These are phyloP conservation scores for Botrytis medusae DNA, from an alignment of 2,329 filamentous ascomycete species.

Conservation along the genomic window DNA sequence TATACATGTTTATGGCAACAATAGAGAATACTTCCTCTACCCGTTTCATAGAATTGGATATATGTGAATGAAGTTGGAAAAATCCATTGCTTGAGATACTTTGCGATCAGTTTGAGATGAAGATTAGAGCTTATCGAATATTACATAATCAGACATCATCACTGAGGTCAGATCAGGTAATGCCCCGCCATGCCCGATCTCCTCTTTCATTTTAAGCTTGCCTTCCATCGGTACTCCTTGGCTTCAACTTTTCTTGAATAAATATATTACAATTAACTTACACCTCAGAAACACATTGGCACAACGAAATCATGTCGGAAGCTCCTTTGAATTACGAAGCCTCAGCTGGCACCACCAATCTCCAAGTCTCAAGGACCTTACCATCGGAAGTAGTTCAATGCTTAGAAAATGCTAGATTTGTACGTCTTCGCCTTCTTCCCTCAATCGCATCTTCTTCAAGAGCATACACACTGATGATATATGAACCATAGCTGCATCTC, in stretches of 20 bases:
- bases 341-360: slow-evolving; percentile 68
- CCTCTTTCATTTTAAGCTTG: not conserved
- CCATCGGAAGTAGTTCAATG: slow-evolving; percentile 86
- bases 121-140: not conserved
- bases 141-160: slow-evolving; percentile 2
- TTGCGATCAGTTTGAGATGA: not conserved
- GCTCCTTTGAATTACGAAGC: slow-evolving; percentile 65
- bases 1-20: not conserved
- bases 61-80: not conserved
- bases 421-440: slow-evolving; percentile 47
- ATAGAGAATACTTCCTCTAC: not conserved
- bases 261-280: not conserved
- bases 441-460: not conserved
- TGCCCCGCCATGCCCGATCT: slow-evolving; percentile 11
- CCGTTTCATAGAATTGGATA: not conserved
- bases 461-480: not conserved
- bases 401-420: slow-evolving; percentile 91
- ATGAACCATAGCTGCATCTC: slow-evolving; percentile 72
- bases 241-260: not conserved
- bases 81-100: not conserved
- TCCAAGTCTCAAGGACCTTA: slow-evolving; percentile 64
- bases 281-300: too few relatives aligned
- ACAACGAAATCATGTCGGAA: slow-evolving; percentile 4
- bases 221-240: slow-evolving; percentile 1
- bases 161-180: not conserved